Percentiles rank a stretch among this genome's conserved stretches.
These are phyloP conservation scores for Eutypella sp. DNA, from an alignment of 2,329 filamentous ascomycete species.

Conservation along the genomic window DNA sequence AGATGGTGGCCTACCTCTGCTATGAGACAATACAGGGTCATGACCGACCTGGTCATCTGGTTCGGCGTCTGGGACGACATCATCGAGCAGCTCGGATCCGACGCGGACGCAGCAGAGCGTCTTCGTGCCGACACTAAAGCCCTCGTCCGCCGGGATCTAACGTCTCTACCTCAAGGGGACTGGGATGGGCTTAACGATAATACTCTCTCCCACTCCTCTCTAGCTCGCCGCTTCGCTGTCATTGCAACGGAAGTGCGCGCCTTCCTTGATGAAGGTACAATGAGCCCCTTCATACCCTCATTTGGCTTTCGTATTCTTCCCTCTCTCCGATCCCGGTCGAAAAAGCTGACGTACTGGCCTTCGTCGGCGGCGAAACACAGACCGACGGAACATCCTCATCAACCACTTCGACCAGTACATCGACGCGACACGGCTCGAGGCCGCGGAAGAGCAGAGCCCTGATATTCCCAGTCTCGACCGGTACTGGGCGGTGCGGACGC, in stretches of 20 bases:
- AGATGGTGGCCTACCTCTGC: conserved; percentile 23
- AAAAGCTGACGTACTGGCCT: no score
- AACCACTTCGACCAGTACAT: conserved; percentile 20
- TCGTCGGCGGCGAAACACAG: no score
- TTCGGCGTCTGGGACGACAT: conserved; percentile 23
- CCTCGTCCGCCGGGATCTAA: conserved; percentile 13
- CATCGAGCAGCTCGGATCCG: conserved; percentile 13
- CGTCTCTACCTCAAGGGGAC: conserved; percentile 3
- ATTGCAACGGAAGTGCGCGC: conserved; percentile 14
- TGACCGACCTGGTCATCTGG: conserved; percentile 21
- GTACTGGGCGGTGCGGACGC: conserved; percentile 24
- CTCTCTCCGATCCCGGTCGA: background rate
- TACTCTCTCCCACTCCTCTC: no score
- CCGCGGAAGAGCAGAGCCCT: conserved; percentile 15
- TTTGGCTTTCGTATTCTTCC: background rate
- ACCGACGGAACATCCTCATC: conserved; percentile 15
- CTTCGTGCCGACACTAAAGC: conserved; percentile 18
- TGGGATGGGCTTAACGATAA: no score
- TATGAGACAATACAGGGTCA: conserved; percentile 11
- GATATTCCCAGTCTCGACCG: conserved; percentile 15
- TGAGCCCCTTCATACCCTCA: background rate
- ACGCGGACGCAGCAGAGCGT: conserved; percentile 11
- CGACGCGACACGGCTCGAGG: conserved; percentile 20
- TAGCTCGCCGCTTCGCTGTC: conserved; percentile 7
- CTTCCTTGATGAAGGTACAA: conserved; percentile 17